Base-by-base conservation (phyloP, 1,284 basidiomycete genomes). In the Leccinum huronense region DNA sequence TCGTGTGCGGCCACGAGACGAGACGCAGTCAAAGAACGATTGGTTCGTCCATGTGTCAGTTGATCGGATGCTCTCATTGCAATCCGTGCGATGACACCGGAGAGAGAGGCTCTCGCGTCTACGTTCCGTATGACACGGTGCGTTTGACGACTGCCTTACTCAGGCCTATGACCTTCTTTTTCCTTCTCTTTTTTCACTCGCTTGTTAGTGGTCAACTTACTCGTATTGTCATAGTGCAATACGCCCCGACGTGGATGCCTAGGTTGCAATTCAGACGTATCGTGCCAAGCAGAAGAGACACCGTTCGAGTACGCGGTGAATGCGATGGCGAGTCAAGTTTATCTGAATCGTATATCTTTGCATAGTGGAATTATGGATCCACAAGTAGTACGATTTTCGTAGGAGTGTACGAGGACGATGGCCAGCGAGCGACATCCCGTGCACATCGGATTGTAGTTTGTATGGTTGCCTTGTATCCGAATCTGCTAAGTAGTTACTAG, bases 51-150 rank as follows among this genome's bases (percentile, higher is more conserved):
- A 55, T 42, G 61, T 58, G 10, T 23, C 23, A 23, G 48, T 62
- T 0, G 38, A 54, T 19, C 57, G 51, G 33, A 58, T 58, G 61
- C 48, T 58, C 30, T 27, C 23, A 5, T 58, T 62, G 11, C 61
- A 19, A 13, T 58, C n/a, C 57, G 16, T 34, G 57, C 61, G 27
- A 54, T 58, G 61, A 62, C 57, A 5, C 48, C 57, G 2, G 61
- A 62, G 57, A 62, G 61, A 23, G 61, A 62, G 27, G 57, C 48
- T 8, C 48, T 62, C 3, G 57, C 13, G 4, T 58, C 62, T 59
- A 59, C 53, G 10, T 56, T 63, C 14, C 62, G 58, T 19, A 55
- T 63, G 23, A 23, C 23, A 23, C 40, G n/a, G 62, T 59, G n/a
- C 6, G 57, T 57, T 10, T 10, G 3, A 14, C 34, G 11, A 51